Percentiles rank a stretch among this genome's conserved stretches.
These are phyloP conservation scores for Dryas integrifolia DNA, from an alignment of 331 rosid species.

Conservation along the genomic window DNA sequence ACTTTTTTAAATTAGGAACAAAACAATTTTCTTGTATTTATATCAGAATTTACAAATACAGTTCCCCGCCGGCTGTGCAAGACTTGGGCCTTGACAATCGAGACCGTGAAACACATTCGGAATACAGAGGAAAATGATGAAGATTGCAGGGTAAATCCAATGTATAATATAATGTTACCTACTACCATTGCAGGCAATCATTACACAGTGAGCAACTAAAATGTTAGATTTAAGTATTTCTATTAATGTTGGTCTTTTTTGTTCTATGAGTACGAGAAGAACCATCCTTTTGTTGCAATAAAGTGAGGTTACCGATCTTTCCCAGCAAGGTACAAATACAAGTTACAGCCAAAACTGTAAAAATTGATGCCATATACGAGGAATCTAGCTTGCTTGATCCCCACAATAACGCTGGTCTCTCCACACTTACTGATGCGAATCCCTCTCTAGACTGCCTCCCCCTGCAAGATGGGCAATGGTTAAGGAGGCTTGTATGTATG, in stretches of 20 bases:
- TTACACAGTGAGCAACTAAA: neutral
- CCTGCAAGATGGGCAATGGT: constrained; percentile 40
- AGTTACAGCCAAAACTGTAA: constrained; percentile 35
- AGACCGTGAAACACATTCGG: neutral
- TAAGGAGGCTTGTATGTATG: constrained; percentile 4
- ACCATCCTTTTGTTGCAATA: constrained; percentile 27
- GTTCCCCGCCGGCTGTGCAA: neutral
- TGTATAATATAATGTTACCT: neutral
- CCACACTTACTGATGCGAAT: constrained; percentile 57
- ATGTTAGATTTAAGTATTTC: neutral
- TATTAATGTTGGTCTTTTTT: constrained; percentile 1
- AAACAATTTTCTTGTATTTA: neutral
- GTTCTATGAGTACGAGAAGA: constrained; percentile 27
- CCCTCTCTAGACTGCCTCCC: constrained; percentile 46
- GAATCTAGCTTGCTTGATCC: constrained; percentile 34
- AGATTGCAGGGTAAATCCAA: neutral
- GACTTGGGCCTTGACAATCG: neutral
- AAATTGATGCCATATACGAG: constrained; percentile 28
- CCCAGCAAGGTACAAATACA: constrained; percentile 37
- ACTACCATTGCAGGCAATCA: neutral
- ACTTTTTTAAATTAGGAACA: neutral
- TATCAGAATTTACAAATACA: neutral
- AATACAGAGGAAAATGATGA: neutral
- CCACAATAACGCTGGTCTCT: constrained; percentile 34
- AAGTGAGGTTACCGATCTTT: constrained; percentile 28